These are phyloP conservation scores for Iris pallida DNA, from an alignment of 116 monocot species.

Conservation along the genomic window DNA sequence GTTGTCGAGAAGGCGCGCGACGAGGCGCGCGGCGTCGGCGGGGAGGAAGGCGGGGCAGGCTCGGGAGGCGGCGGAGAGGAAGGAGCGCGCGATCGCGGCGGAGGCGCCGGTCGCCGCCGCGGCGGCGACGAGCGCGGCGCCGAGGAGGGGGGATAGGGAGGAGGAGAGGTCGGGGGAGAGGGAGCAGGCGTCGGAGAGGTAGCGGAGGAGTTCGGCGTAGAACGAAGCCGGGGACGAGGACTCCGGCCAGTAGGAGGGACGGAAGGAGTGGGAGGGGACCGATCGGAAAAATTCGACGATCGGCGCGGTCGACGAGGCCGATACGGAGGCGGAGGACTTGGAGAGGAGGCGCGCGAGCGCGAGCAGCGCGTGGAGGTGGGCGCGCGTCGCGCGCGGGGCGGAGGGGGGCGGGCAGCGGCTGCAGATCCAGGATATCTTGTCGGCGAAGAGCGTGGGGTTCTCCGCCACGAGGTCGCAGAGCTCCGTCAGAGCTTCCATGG, in stretches of 20 bases:
- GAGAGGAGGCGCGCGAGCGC: conserved; percentile 46
- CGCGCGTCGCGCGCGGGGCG: conserved; percentile 28
- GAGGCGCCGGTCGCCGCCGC: not conserved
- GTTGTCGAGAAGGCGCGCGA: conserved; percentile 22
- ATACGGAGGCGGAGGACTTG: conserved; percentile 19
- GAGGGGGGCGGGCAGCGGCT: conserved; percentile 63
- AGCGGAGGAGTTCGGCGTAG: conserved; percentile 52
- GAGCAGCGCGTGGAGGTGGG: conserved; percentile 53
- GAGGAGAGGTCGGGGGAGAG: conserved; percentile 33
- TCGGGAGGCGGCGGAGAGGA: conserved; percentile 38
- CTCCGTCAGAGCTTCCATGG: conserved; percentile 85
- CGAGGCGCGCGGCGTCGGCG: conserved; percentile 26
- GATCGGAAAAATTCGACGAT: conserved; percentile 56
- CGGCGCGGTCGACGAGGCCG: conserved; percentile 37
- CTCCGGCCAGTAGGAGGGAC: conserved; percentile 59
- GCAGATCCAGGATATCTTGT: conserved; percentile 94
- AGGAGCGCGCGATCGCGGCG: conserved; percentile 18
- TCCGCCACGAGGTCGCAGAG: conserved; percentile 85
- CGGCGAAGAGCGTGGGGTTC: conserved; percentile 62
- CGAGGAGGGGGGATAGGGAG: conserved; percentile 35
- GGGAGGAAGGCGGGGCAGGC: conserved; percentile 34
- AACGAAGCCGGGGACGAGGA: conserved; percentile 42
- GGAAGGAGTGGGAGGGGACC: conserved; percentile 31
- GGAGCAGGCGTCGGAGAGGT: conserved; percentile 33
- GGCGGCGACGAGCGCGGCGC: conserved; percentile 18